Evolutionary conservation across 352 stramenopile species (phyloP).

Genomic region (Thalassiosira exigua): DNA sequence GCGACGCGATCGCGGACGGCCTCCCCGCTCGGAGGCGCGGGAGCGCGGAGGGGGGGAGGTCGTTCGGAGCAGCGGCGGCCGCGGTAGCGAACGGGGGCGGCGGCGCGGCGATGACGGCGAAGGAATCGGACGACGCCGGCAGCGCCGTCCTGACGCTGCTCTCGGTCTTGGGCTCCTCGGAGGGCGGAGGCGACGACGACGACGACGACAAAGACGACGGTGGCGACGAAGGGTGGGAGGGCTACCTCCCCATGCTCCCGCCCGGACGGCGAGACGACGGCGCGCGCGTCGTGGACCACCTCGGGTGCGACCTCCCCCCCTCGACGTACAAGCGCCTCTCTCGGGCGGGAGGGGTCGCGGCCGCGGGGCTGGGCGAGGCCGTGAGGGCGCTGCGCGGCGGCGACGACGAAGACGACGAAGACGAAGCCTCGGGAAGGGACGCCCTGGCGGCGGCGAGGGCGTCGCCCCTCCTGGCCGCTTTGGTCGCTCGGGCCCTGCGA

Average conservation of each 20-base stretch:
- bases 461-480: constrained; percentile 40
- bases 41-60: constrained; percentile 1
- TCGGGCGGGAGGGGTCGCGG: constrained; percentile 16
- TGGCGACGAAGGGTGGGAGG: constrained; percentile 39
- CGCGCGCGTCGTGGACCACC: constrained; percentile 41
- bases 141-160: constrained; percentile 49
- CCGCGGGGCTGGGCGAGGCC: constrained; percentile 26
- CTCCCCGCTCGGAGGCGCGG: constrained; percentile 5
- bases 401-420: constrained; percentile 19
- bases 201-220: constrained; percentile 13
- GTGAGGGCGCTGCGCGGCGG: constrained; percentile 18
- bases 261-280: constrained; percentile 2
- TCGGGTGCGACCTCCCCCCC: constrained; percentile 49
- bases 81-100: constrained; percentile 2
- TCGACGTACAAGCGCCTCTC: constrained; percentile 51
- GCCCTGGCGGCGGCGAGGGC: constrained; percentile 13
- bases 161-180: constrained; percentile 39
- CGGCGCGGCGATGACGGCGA: neutral
- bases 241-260: constrained; percentile 52
- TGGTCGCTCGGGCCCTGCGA: constrained; percentile 40
- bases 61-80: constrained; percentile 2
- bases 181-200: neutral
- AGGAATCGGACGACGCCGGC: constrained; percentile 38
- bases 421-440: constrained; percentile 5
- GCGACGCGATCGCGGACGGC: constrained; percentile 48